phyloP scores from a whole-genome alignment of 257 asterid genomes.

The Verbena officinalis region DNA sequence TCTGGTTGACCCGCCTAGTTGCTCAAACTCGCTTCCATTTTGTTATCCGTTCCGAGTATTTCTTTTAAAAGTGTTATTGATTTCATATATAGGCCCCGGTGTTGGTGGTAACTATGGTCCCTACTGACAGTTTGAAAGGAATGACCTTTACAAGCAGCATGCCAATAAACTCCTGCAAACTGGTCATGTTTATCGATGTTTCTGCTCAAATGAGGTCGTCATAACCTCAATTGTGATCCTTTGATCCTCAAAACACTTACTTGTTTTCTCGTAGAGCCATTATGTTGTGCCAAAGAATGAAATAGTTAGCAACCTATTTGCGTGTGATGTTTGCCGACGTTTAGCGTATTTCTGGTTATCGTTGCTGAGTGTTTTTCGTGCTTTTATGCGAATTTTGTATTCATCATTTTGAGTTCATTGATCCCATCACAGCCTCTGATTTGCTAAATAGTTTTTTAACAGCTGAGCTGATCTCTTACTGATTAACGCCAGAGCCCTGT shows the following conservation, averaged over 20 bases:
- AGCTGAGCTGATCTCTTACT: not conserved
- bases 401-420: too few species aligned
- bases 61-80: conserved; percentile 11
- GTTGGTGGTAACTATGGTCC: conserved; percentile 89
- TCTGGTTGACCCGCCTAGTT: not conserved
- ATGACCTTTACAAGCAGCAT: conserved; percentile 77
- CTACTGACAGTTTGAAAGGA: conserved; percentile 92
- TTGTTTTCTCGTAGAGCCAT: not conserved
- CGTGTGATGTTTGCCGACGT: not conserved
- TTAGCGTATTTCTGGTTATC: not conserved
- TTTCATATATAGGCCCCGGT: conserved; percentile 68
- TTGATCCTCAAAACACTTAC: conserved; percentile 10
- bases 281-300: not conserved
- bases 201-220: conserved; percentile 83
- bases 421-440: too few species aligned
- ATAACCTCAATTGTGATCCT: conserved; percentile 9
- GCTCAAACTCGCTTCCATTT: not conserved
- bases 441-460: not conserved
- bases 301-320: not conserved
- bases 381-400: not conserved
- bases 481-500: not conserved
- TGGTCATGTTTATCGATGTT: conserved; percentile 91
- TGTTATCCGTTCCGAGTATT: not conserved
- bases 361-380: not conserved
- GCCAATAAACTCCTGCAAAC: conserved; percentile 78